Evolutionary conservation across 495 filamentous ascomycete species (phyloP), one percentile per base, ranked within the genome.

Genomic region (Aspergillus cristatus): DNA sequence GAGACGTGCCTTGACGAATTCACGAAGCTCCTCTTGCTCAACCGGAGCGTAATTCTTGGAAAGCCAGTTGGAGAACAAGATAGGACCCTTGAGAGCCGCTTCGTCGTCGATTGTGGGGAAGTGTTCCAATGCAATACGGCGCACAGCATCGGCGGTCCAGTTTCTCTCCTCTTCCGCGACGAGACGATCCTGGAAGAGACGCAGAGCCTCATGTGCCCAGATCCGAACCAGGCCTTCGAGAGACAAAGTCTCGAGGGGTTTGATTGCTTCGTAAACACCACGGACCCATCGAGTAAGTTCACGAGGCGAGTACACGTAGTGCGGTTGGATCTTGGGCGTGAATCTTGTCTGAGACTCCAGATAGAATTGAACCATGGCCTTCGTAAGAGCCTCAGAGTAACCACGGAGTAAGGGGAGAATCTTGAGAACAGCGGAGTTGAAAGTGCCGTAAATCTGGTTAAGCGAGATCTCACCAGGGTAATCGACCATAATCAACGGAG

Each of bases 31-130:
- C 52, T 96, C 89, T 48, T 91, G 84, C 40, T 93, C 91, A 33
- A 99, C 91, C 15, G 91, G 88, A 15, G 97, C 79, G 52, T 99
- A 99, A 55, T 99, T 80, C 74, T 94, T 97, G 15, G 90, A 96
- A n/a, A 97, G 74, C 91, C 91, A 99, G 60, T 97, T 99, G 6
- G 91, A 99, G 69, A 89, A 99, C 18, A 99, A 64, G 35, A 99
- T 97, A 3, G 91, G 91, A 0, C 84, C 85, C 48, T 84, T 83
- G n/a, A 99, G 72, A 22, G 93, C 88, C 50, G 84, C 82, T 20
- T 79, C 65, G 34, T 94, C 80, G 44, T 96, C 83, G 45, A 97
- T 89, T 14, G 75, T 90, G 1, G 90, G 91, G 75, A 99, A 99
- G 53, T 86, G 75, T 34, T 95, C 84, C 32, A 91, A 58, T 7